Conservation (phyloP, 208 protist species). For the Leishmania turanica region DNA sequence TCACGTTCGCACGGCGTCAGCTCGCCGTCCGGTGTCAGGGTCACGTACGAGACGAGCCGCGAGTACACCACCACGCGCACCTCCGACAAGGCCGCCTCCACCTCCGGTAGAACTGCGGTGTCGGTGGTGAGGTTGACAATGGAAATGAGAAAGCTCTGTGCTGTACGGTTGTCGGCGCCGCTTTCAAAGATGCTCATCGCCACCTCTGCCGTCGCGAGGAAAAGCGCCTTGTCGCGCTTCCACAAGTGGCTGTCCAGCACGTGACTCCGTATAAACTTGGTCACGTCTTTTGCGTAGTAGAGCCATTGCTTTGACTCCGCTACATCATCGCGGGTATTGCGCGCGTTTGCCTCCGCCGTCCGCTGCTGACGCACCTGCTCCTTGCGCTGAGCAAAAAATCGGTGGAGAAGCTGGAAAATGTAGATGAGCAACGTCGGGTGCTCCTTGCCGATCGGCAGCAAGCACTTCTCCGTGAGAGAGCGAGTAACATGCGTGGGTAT, state of each 20-base stretch:
- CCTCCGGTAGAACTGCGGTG: conserved; percentile 3
- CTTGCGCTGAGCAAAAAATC: conserved; percentile 46
- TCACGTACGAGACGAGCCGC: conserved; percentile 43
- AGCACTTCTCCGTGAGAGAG: conserved; percentile 49
- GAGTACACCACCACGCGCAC: conserved; percentile 43
- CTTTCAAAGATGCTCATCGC: conserved; percentile 46
- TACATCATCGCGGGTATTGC: conserved; percentile 46
- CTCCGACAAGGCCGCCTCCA: conserved; percentile 34
- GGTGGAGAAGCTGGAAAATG: conserved; percentile 36
- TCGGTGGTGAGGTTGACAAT: conserved; percentile 35
- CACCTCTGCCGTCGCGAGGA: conserved; percentile 38
- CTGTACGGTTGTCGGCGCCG: conserved; percentile 38
- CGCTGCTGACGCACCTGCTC: conserved; percentile 15
- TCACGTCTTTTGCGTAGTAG: conserved; percentile 67
- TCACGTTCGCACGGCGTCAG: conserved; percentile 44
- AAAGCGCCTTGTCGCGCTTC: conserved; percentile 33
- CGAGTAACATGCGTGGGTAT: conserved; percentile 51
- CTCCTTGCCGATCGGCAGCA: conserved; percentile 52
- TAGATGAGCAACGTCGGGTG: conserved; percentile 41
- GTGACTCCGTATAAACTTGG: conserved; percentile 49
- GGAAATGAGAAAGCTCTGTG: conserved; percentile 42
- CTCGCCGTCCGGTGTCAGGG: conserved; percentile 22
- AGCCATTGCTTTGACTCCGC: conserved; percentile 63
- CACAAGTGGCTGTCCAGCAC: conserved; percentile 51
- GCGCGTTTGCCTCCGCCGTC: not conserved